Base-by-base conservation (phyloP, 2,329 filamentous ascomycete genomes). In the Aspergillus jensenii region DNA sequence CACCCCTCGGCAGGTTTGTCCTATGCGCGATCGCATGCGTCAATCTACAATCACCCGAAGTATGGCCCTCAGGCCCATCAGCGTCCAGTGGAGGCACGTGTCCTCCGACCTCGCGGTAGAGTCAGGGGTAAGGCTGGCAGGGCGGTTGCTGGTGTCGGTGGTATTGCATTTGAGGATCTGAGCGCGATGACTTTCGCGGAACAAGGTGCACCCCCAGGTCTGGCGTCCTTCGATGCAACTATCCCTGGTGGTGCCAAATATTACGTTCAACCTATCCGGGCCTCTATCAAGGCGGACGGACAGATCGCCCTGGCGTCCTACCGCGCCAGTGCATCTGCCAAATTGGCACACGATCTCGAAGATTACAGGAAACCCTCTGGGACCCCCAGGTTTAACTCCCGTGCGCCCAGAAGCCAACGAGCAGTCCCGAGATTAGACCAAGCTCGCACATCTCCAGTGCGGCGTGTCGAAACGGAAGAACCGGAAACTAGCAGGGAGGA, bases 1-100 rank as follows among this genome's bases (percentile, higher is more conserved):
- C 87, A 89, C 71, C 86, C 87, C 3, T 86, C 84, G 4, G 86
- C 84, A 4, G 87, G 87, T 61, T 76, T 89, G 5, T 82, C 83
- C 14, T 88, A 89, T 68, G 74, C 83, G 3, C 81, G 84, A 49
- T 83, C 82, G 12, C 77, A 79, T 55, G 76, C 82, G 21, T 76
- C 82, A 65, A 73, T 85, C 45, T 75, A 80, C 64, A 88, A 88
- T 66, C 84, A 88, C 67, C 83, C 85, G 2, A 68, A 81, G 31
- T 82, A 82, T 63, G 87, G 87, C 4, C 86, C 87, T 9, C 85
- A 87, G 65, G 72, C 72, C 2, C 66, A 74, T 27, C 76, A 76
- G 23, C 67, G 79, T 4, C 85, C 85, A 0, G 77, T 87, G 3
- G 71, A 82, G 59, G 83, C 84, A 4, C 84, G 87, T 61, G 79